These are phyloP conservation scores for Calonectria naviculata DNA, from an alignment of 2,329 filamentous ascomycete genomes.

Conservation along the genomic window DNA sequence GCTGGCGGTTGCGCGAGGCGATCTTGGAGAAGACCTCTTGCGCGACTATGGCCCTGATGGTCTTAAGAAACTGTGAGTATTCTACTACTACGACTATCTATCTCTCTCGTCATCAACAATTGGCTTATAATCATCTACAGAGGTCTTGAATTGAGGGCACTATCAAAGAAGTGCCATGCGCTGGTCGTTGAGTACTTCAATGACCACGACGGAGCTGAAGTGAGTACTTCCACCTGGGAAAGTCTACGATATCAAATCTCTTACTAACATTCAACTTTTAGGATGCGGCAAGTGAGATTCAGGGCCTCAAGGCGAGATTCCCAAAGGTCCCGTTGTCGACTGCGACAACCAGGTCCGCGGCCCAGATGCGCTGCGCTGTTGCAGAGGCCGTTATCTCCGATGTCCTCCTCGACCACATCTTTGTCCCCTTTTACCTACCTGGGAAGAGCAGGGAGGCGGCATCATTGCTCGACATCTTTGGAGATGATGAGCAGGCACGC, in stretches of 20 bases:
- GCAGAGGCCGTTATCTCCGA: slow-evolving; percentile 42
- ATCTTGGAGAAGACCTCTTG: slow-evolving; percentile 37
- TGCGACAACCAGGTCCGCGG: slow-evolving; percentile 30
- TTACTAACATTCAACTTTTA: slow-evolving; percentile 1
- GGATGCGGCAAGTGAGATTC: slow-evolving; percentile 36
- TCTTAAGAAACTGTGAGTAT: slow-evolving; percentile 37
- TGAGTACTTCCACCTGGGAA: slow-evolving; percentile 7
- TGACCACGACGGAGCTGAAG: slow-evolving; percentile 36
- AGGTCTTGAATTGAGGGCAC: slow-evolving; percentile 34
- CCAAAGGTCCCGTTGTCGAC: slow-evolving; percentile 40
- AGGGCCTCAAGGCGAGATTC: slow-evolving; percentile 34
- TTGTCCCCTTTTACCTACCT: slow-evolving; percentile 43
- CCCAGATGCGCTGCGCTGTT: slow-evolving; percentile 42
- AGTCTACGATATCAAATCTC: neutral
- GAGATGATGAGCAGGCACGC: slow-evolving; percentile 37
- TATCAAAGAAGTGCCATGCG: slow-evolving; percentile 37
- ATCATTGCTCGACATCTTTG: slow-evolving; percentile 36
- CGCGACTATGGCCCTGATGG: slow-evolving; percentile 31
- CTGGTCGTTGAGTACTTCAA: slow-evolving; percentile 43
- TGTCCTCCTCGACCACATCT: slow-evolving; percentile 38
- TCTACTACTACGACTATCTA: neutral
- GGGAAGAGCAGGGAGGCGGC: slow-evolving; percentile 27
- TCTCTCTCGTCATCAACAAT: neutral
- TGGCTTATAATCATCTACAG: slow-evolving; percentile 14
- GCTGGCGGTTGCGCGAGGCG: slow-evolving; percentile 31